phyloP scores from a whole-genome alignment of 805 yeast genomes.

The Tetrapisispora arboricola region DNA sequence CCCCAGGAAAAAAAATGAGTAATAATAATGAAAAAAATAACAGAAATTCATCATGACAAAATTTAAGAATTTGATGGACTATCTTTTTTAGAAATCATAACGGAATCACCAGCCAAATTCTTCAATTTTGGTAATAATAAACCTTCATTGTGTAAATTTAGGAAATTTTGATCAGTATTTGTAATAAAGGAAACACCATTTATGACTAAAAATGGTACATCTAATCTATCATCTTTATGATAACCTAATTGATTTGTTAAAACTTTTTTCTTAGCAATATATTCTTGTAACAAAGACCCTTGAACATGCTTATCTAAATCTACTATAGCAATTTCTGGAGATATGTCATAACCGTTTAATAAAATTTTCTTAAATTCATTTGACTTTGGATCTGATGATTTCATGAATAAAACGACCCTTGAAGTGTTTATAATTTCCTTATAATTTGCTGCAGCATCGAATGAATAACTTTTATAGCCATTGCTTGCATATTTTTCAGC shows the following conservation, averaged over 20 bases:
- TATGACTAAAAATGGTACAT: constrained; percentile 19
- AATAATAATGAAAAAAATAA: neutral
- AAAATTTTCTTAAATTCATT: constrained; percentile 55
- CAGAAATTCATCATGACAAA: neutral
- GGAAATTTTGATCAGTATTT: constrained; percentile 10
- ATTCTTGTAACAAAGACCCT: constrained; percentile 62
- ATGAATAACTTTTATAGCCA: neutral
- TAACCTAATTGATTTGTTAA: constrained; percentile 1
- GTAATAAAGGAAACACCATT: constrained; percentile 19
- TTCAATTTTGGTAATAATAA: constrained; percentile 13
- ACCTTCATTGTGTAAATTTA: constrained; percentile 11
- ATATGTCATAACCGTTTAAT: constrained; percentile 50
- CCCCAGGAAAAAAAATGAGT: neutral
- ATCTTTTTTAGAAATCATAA: constrained; percentile 13
- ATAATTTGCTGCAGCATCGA: constrained; percentile 19
- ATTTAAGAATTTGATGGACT: constrained; percentile 20
- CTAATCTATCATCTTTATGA: neutral
- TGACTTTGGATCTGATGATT: constrained; percentile 55
- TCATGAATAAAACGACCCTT: constrained; percentile 53
- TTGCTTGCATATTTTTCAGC: no score
- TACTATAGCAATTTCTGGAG: constrained; percentile 62
- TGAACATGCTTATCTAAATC: constrained; percentile 72
- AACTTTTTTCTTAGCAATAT: constrained; percentile 30
- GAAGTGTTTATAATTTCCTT: constrained; percentile 46
- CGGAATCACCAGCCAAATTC: constrained; percentile 13